Percentiles rank a stretch among this genome's conserved stretches.
Conservation (phyloP, 2,329 filamentous ascomycete species). For the Exophiala aquamarina region DNA sequence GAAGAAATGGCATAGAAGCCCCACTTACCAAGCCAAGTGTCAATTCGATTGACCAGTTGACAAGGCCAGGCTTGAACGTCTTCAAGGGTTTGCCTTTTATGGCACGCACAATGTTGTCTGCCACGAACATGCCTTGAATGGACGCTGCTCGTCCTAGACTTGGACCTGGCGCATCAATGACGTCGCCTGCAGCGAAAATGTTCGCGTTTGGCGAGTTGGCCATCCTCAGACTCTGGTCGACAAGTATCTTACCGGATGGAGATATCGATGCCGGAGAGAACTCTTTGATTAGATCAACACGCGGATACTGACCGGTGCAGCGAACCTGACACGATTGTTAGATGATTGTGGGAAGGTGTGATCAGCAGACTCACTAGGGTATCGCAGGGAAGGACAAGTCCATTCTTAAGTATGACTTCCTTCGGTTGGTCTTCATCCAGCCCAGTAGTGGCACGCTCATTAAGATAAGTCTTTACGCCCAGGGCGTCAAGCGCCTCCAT, state of each 20-base stretch:
- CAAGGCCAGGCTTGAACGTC: conserved; percentile 46
- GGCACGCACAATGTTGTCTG: conserved; percentile 54
- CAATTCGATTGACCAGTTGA: conserved; percentile 54
- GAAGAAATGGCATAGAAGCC: background rate
- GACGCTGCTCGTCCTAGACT: conserved; percentile 58
- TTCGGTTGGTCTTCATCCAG: conserved; percentile 11
- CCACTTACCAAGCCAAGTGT: conserved; percentile 47
- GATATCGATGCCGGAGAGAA: conserved; percentile 49
- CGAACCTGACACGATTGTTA: conserved; percentile 47
- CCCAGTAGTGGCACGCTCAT: conserved; percentile 15
- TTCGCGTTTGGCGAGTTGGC: conserved; percentile 45
- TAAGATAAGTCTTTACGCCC: conserved; percentile 23
- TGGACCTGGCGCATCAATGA: conserved; percentile 52
- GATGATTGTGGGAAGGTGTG: background rate
- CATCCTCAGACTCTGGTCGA: conserved; percentile 60
- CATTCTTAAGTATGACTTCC: conserved; percentile 17
- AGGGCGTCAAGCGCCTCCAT: conserved; percentile 22
- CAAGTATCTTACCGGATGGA: conserved; percentile 50
- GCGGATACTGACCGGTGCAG: conserved; percentile 60
- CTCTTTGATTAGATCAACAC: conserved; percentile 49
- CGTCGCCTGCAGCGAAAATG: conserved; percentile 65
- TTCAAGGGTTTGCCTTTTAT: conserved; percentile 43
- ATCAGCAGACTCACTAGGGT: conserved; percentile 14
- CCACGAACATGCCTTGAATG: conserved; percentile 54
- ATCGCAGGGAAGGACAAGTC: conserved; percentile 16